Conservation (phyloP, 2,329 filamentous ascomycete species). For the Aspergillus udagawae region DNA sequence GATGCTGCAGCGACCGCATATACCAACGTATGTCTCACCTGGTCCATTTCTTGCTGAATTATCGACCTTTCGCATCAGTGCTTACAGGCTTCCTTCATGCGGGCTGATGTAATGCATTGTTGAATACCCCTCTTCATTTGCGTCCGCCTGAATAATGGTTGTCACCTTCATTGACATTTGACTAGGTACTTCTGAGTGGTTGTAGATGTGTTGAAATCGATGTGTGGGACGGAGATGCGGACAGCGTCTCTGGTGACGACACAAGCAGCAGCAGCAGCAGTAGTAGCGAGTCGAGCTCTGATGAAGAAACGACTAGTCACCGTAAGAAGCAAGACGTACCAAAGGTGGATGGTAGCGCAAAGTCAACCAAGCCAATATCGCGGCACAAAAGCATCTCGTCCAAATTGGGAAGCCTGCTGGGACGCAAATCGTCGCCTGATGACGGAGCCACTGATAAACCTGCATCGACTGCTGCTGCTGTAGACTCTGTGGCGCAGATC, state of each 20-base stretch:
- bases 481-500: constrained; percentile 2
- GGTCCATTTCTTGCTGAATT: background rate
- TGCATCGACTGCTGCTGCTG: background rate
- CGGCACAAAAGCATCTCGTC: constrained; percentile 17
- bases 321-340: constrained; percentile 18
- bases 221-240: constrained; percentile 74
- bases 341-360: constrained; percentile 8
- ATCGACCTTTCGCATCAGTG: background rate
- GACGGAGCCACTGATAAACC: background rate
- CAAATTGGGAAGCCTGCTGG: constrained; percentile 19
- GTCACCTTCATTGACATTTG: background rate
- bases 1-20: constrained; percentile 75
- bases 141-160: background rate
- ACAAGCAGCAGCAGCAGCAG: constrained; percentile 36
- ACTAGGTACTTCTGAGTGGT: constrained; percentile 65
- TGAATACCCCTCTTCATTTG: background rate
- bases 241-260: constrained; percentile 24
- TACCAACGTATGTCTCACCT: constrained; percentile 56
- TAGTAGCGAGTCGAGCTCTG: constrained; percentile 23
- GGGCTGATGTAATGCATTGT: background rate
- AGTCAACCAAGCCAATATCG: constrained; percentile 2
- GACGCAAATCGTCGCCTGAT: constrained; percentile 14
- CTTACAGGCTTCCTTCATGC: background rate
- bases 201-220: constrained; percentile 94
- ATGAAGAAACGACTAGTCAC: constrained; percentile 10